Conservation (phyloP, 331 rosid genomes). For the Phaseolus coccineus region DNA sequence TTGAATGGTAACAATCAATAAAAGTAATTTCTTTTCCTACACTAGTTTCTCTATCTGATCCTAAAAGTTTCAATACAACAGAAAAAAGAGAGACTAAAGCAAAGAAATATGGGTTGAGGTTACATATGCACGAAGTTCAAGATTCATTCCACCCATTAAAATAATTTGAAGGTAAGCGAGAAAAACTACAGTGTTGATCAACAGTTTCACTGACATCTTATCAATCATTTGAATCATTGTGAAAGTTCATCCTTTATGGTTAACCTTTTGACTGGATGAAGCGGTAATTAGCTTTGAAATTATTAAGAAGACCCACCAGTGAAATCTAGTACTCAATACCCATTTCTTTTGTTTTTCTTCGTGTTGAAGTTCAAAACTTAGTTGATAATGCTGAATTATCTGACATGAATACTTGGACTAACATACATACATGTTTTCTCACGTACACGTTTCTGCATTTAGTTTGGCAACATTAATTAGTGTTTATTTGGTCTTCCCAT, state of each 20-base stretch:
- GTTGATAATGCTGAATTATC: background rate
- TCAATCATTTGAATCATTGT: constrained; percentile 7
- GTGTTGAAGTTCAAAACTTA: background rate
- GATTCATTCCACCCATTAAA: background rate
- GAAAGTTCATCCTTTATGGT: background rate
- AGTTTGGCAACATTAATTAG: background rate
- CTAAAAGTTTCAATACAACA: background rate
- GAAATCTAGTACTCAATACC: constrained; percentile 11
- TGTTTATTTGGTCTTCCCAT: background rate
- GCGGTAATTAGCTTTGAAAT: background rate
- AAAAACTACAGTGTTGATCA: background rate
- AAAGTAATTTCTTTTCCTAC: constrained; percentile 10
- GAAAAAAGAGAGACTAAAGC: background rate
- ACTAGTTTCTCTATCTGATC: constrained; percentile 24
- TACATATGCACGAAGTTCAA: background rate
- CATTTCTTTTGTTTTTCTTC: background rate
- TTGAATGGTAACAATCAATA: constrained; percentile 2
- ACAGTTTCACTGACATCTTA: background rate
- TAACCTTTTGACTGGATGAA: background rate
- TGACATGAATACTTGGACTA: background rate
- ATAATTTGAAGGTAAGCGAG: constrained; percentile 3
- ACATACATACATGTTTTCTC: constrained; percentile 11
- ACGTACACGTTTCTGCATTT: constrained; percentile 2
- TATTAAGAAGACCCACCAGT: background rate
- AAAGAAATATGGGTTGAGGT: background rate